phyloP scores from a whole-genome alignment of 73 alveolate species.

The Tetrahymena thermophila region DNA sequence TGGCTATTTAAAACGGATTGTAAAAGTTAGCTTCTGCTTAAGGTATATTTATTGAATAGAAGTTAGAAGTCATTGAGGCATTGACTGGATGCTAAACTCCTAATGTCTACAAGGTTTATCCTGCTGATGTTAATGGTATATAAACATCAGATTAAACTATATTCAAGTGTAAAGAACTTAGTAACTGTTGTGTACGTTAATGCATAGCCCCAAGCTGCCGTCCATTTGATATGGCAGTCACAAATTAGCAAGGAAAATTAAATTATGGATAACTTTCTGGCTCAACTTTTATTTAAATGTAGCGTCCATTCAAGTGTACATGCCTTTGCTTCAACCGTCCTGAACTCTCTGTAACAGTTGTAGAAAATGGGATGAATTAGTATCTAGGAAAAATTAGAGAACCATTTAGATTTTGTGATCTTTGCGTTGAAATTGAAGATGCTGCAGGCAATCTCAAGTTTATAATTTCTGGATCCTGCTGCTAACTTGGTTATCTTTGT shows the following conservation, averaged over 20 bases:
- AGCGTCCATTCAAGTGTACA: constrained; percentile 27
- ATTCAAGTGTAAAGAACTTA: constrained; percentile 22
- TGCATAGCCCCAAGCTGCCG: constrained; percentile 11
- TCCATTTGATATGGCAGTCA: constrained; percentile 16
- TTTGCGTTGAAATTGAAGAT: constrained; percentile 3
- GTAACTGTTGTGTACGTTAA: constrained; percentile 10
- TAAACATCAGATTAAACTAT: background rate
- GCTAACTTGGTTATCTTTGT: background rate
- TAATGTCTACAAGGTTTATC: constrained; percentile 26
- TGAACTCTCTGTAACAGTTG: background rate
- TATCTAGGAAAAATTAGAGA: constrained; percentile 8
- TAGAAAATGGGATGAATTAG: background rate
- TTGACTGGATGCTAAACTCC: constrained; percentile 21
- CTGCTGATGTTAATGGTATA: constrained; percentile 9
- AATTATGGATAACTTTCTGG: background rate
- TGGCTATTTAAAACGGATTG: background rate
- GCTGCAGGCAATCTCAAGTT: background rate
- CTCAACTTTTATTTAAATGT: background rate
- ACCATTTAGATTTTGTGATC: constrained; percentile 20
- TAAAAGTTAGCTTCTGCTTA: background rate
- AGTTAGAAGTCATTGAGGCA: background rate
- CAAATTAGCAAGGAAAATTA: constrained; percentile 12
- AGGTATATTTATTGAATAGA: background rate
- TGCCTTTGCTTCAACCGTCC: constrained; percentile 29
- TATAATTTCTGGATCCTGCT: background rate